Percentiles rank a stretch among this genome's conserved stretches.
Conservation (phyloP, 2,329 filamentous ascomycete genomes). For the Stachybotrys chlorohalonatus region DNA sequence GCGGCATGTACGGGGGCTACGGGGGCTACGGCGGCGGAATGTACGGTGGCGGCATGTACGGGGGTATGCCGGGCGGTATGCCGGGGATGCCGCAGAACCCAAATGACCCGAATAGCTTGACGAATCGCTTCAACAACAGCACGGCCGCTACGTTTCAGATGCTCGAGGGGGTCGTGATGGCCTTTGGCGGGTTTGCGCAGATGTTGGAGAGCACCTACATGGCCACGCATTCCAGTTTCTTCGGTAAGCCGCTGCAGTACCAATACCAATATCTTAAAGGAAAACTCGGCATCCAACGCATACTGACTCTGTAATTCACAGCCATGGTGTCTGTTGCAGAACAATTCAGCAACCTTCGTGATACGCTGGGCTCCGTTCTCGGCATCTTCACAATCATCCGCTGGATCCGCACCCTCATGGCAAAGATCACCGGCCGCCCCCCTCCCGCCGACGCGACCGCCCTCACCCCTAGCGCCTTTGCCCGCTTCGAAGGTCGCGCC, state of each 20-base stretch:
- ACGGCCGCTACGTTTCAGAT: constrained; percentile 97
- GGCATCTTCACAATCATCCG: constrained; percentile 94
- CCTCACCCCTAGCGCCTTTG: constrained; percentile 85
- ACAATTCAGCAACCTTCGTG: constrained; percentile 87
- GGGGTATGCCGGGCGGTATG: constrained; percentile 32
- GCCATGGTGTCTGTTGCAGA: constrained; percentile 98
- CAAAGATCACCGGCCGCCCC: constrained; percentile 86
- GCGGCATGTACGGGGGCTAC: constrained; percentile 27
- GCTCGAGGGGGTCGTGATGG: constrained; percentile 92
- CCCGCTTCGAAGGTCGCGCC: constrained; percentile 70
- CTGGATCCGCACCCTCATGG: constrained; percentile 85
- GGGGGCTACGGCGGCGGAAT: constrained; percentile 34
- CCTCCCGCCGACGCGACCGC: constrained; percentile 79
- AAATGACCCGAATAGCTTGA: constrained; percentile 87
- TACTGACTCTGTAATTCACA: constrained; percentile 22
- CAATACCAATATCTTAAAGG: background rate
- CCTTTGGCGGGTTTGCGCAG: constrained; percentile 95
- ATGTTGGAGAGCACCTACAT: constrained; percentile 99
- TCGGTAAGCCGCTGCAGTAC: constrained; percentile 52
- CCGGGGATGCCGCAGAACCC: constrained; percentile 32
- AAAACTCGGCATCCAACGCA: background rate
- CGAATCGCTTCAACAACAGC: constrained; percentile 89
- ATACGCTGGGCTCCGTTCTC: constrained; percentile 85
- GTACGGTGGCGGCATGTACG: constrained; percentile 32
- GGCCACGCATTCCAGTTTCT: constrained; percentile 98